These are phyloP conservation scores for thale cress (Arabidopsis thaliana) DNA, from an alignment of 345 rosid genomes.

Conservation along the genomic window DNA sequence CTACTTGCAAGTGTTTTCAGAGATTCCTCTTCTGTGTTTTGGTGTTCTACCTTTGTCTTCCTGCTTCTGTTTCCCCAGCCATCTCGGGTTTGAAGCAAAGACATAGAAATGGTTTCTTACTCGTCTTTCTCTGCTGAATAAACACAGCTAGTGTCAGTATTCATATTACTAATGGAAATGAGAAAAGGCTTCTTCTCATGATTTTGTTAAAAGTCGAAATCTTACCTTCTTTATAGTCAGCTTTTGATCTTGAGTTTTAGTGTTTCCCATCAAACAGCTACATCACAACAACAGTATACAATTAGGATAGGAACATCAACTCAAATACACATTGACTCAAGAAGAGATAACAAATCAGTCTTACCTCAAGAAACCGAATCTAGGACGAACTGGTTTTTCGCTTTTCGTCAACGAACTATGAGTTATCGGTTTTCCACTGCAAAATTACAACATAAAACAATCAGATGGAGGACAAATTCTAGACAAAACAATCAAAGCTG, in stretches of 20 bases:
- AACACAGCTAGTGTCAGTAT: constrained; percentile 7
- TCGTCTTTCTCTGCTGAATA: constrained; percentile 26
- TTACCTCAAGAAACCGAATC: constrained; percentile 43
- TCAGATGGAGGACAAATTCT: neutral
- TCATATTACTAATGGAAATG: constrained; percentile 8
- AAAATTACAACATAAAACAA: neutral
- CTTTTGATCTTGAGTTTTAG: constrained; percentile 32
- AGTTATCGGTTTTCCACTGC: constrained; percentile 27
- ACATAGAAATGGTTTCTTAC: constrained; percentile 33
- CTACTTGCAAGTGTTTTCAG: constrained; percentile 15
- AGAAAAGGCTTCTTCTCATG: neutral
- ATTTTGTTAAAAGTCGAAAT: neutral
- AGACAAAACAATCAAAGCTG: constrained; percentile 14
- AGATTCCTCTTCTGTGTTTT: constrained; percentile 16
- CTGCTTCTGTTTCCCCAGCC: constrained; percentile 19
- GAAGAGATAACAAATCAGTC: neutral
- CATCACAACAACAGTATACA: neutral
- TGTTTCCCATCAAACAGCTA: constrained; percentile 34
- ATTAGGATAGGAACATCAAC: neutral
- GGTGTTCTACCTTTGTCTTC: constrained; percentile 2
- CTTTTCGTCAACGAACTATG: constrained; percentile 15
- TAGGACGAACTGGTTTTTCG: constrained; percentile 5
- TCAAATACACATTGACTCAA: neutral
- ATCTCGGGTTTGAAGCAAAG: constrained; percentile 40
- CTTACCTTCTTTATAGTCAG: constrained; percentile 33